Base-by-base conservation (phyloP, 2,329 filamentous ascomycete genomes). In the Aspergillus versicolor region DNA sequence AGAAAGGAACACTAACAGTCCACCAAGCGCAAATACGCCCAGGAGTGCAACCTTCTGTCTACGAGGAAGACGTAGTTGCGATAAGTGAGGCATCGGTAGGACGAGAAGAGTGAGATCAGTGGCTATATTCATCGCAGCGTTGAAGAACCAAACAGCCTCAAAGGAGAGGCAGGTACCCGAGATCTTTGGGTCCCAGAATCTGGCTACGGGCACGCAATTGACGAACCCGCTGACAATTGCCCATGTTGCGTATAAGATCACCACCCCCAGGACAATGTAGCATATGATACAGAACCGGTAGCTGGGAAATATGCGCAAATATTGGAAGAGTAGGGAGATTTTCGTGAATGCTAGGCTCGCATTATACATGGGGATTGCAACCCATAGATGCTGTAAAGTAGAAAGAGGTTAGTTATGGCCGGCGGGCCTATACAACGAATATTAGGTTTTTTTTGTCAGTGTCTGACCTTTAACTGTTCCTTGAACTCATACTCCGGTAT, bases 281-380 rank as follows among this genome's bases (percentile, higher is more conserved):
- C 75, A 76, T 27, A 65, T 56, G 7, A 68, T 54, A 19, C 75
- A 67, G 43, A 70, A 72, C 37, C 54, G 58, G 19, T 59, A 67
- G 47, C 63, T 61, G 45, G 63, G 68, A 64, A 80, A 78, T 54
- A 81, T 73, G 30, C 78, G 76, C 11, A 79, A 68, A 58, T 79
- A 79, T 65, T 79, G 77, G 38, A 77, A 70, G 22, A 80, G 67
- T 53, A 80, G 77, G 42, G 76, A 79, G 56, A 74, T 69, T 62
- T 79, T 79, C 40, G 74, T 77, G 56, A 70, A 71, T 49, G 58
- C 63, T 42, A 74, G 56, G 54, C 69, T 71, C 24, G 66, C 64
- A 42, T 70, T 72, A 61, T 73, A 73, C 50, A 72, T 59, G 8
- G 70, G 67, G 21, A 72, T 72, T 30, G 70, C 66, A 11, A 62